Evolutionary conservation across 2,329 filamentous ascomycete genomes (phyloP), one percentile per base, ranked within the genome.

Genomic region (Paracamarosporium sp.): DNA sequence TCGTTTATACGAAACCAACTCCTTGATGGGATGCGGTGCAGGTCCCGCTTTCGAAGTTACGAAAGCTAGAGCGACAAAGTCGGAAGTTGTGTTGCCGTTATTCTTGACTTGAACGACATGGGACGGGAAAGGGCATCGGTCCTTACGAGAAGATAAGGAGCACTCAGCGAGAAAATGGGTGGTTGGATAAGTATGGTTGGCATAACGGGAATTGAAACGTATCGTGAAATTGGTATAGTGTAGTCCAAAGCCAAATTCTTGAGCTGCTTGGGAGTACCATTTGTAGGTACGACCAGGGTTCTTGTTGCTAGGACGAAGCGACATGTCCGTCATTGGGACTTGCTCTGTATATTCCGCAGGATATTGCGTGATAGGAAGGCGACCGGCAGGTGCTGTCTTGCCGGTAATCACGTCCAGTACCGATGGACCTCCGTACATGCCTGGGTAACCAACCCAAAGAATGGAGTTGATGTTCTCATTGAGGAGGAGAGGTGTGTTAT

Each of bases 401-500:
- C 86, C 86, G 7, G 79, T 82, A 25, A 88, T 65, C 51, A 87
- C 76, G 56, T 86, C 79, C 48, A 86, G 72, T 7, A 88, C 66
- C 0, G 85, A 86, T 12, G 74, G 71, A 3, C 86, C 86, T 13
- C 86, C 86, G 40, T 82, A 82, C 70, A 88, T 86, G 2, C 86
- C 85, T 0, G 86, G 86, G 55, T 86, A 88, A 0, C 85, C 84
- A 0, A 77, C 83, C 86, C 85, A 88, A 0, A 88, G 64, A 1
- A 88, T 68, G 0, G 83, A 79, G 30, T 78, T 80, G 57, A 88
- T 78, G 53, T 81, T 81, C 2, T 73, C 61, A 51, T 84, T 81
- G 3, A 70, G 70, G 6, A 82, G 68, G 3, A 87, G 67, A 3
- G 82, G 78, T 0, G 80, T 77, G 56, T 81, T 80, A 65, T 88